Base-by-base conservation (phyloP, 108 stramenopile genomes). In the Nannochloropsis gaditana region DNA sequence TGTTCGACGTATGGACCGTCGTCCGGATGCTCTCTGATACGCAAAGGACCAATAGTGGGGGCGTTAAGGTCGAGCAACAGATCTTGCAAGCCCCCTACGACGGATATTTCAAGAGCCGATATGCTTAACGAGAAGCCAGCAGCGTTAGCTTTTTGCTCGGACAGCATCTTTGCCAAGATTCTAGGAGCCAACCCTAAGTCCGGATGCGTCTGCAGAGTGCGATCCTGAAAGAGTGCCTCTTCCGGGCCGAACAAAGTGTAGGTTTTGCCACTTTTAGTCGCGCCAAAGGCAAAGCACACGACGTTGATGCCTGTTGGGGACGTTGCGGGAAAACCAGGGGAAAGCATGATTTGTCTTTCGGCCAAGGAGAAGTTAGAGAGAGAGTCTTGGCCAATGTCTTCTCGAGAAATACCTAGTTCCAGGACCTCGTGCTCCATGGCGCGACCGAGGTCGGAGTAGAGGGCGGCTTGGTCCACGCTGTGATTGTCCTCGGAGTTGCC, bases 371-470 rank as follows among this genome's bases (percentile, higher is more conserved):
- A 31, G 31, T 31, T 1, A 31, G 31, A 31, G 31, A 31, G 31
- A 31, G 31, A 1, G 1, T 31, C 1, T 31, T 31, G 31, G 31
- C 31, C 31, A 0, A 31, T 31, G 31, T 31, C 31, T 31, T 31
- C 0, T 31, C 31, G n/a, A 73, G 19, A 73, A 15, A 15, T 73
- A 73, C 59, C 59, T n/a, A n/a, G 59, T 73, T n/a, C 59, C 15
- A 73, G n/a, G n/a, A n/a, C 59, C 59, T 73, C 59, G 59, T 73
- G 59, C 59, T 73, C 59, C 59, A 73, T 73, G 5, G 59, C 59
- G 15, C 19, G 19, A n/a, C 59, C 59, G 19, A 73, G n/a, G n/a
- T 73, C 59, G 15, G 59, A 15, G 59, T 73, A 73, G 19, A 73
- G n/a, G 59, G 59, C 59, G 15, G 59, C 59, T 73, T 73, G 59